These are phyloP conservation scores for Mucor ambiguus DNA, from an alignment of 371 early-diverging fungal genomes.

Conservation along the genomic window DNA sequence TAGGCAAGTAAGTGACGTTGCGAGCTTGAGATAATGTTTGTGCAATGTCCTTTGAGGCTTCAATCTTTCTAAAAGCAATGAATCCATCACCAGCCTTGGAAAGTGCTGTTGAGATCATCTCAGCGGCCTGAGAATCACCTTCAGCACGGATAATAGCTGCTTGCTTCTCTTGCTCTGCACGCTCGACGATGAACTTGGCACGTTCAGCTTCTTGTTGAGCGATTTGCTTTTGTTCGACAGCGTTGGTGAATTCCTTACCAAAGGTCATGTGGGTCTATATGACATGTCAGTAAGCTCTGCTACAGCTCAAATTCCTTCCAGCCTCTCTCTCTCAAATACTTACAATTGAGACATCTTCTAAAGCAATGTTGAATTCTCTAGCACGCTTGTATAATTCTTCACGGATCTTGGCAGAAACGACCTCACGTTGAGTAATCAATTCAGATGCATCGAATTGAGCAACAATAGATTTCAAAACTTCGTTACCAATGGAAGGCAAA, in stretches of 20 bases:
- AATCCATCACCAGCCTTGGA: constrained; percentile 87
- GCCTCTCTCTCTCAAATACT: constrained; percentile 14
- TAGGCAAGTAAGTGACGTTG: constrained; percentile 94
- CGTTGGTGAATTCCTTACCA: constrained; percentile 95
- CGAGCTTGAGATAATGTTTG: constrained; percentile 77
- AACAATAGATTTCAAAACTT: constrained; percentile 97
- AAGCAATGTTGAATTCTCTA: constrained; percentile 89
- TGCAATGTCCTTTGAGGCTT: constrained; percentile 97
- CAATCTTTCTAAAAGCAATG: constrained; percentile 95
- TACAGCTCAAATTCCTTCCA: neutral
- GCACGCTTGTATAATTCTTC: constrained; percentile 95
- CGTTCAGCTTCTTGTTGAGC: constrained; percentile 98
- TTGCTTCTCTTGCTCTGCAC: constrained; percentile 97
- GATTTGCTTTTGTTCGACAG: constrained; percentile 92
- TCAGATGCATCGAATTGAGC: constrained; percentile 98
- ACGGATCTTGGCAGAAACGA: constrained; percentile 92
- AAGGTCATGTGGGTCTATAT: constrained; percentile 93
- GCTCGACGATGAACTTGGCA: constrained; percentile 90
- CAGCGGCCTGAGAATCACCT: constrained; percentile 95
- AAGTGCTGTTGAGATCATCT: constrained; percentile 85
- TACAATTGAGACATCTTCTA: constrained; percentile 98
- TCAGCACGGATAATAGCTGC: constrained; percentile 98
- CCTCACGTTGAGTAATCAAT: constrained; percentile 97
- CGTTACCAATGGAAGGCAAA: constrained; percentile 98
- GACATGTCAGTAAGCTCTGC: neutral